Percentiles rank a stretch among this genome's conserved stretches.
phyloP scores from a whole-genome alignment of 257 asterid genomes.

The Lithospermum erythrorhizon region DNA sequence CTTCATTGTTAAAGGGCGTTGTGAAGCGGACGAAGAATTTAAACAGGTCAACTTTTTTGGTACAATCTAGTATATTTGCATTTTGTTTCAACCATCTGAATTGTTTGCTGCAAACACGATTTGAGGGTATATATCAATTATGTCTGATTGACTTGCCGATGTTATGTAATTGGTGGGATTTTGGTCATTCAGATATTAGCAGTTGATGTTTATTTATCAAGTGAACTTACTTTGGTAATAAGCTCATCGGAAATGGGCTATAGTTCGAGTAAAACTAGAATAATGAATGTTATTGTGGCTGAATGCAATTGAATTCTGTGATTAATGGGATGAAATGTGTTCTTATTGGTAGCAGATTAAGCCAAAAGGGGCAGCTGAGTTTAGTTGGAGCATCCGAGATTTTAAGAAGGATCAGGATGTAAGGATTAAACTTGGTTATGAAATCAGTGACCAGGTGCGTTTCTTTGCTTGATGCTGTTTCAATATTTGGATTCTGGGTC shows the following conservation, averaged over 20 bases:
- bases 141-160: neutral
- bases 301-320: neutral
- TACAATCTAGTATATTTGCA: neutral
- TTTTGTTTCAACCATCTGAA: neutral
- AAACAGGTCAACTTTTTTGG: constrained; percentile 31
- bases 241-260: neutral
- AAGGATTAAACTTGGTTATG: constrained; percentile 71
- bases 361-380: constrained; percentile 62
- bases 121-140: neutral
- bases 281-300: neutral
- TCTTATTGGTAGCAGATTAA: constrained; percentile 31
- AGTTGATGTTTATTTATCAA: neutral
- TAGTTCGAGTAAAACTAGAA: neutral
- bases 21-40: constrained; percentile 44
- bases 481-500: neutral
- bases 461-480: neutral
- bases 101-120: neutral
- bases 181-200: neutral
- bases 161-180: neutral
- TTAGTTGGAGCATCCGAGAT: constrained; percentile 49
- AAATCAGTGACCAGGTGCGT: constrained; percentile 57
- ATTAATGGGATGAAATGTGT: neutral
- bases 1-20: constrained; percentile 63
- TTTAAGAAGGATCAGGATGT: constrained; percentile 70
- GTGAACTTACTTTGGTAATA: neutral